phyloP scores from a whole-genome alignment of 208 protist genomes.

The Leishmania tropica region DNA sequence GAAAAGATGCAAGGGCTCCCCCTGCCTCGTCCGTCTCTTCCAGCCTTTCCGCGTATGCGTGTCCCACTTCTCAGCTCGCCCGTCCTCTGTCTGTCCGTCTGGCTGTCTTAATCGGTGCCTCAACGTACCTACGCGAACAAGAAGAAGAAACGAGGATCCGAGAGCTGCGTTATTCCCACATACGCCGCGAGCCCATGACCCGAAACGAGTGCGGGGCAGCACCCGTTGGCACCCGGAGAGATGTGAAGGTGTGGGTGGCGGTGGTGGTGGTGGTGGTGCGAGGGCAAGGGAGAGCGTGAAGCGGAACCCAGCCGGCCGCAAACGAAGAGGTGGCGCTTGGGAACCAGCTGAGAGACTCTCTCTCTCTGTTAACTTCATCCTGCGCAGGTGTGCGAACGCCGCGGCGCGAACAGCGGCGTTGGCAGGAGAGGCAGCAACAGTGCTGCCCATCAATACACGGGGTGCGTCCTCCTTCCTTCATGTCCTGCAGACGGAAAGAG shows the following conservation, averaged over 20 bases:
- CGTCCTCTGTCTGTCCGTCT: neutral
- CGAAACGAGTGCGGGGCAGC: neutral
- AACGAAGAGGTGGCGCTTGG: neutral
- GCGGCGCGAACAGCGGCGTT: neutral
- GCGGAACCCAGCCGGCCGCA: too few relatives aligned
- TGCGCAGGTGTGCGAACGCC: neutral
- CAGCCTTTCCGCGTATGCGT: neutral
- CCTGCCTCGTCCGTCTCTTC: neutral
- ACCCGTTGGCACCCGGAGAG: neutral
- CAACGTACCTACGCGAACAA: neutral
- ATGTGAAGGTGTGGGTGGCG: neutral
- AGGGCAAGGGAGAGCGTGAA: neutral
- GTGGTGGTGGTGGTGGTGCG: neutral
- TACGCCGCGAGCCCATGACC: neutral
- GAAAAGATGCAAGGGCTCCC: too few relatives aligned
- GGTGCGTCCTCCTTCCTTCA: neutral
- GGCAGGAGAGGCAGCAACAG: neutral
- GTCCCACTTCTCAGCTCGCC: neutral
- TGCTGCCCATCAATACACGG: neutral
- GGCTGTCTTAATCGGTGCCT: neutral
- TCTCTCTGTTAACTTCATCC: neutral
- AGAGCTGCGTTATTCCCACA: neutral
- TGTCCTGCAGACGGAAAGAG: neutral
- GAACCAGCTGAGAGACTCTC: neutral
- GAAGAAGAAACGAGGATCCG: neutral